A percentile compares a stretch with the other conserved stretches of the same genome.
phyloP scores from a whole-genome alignment of 139 green algal genomes.

The Chlamydomonas incerta region DNA sequence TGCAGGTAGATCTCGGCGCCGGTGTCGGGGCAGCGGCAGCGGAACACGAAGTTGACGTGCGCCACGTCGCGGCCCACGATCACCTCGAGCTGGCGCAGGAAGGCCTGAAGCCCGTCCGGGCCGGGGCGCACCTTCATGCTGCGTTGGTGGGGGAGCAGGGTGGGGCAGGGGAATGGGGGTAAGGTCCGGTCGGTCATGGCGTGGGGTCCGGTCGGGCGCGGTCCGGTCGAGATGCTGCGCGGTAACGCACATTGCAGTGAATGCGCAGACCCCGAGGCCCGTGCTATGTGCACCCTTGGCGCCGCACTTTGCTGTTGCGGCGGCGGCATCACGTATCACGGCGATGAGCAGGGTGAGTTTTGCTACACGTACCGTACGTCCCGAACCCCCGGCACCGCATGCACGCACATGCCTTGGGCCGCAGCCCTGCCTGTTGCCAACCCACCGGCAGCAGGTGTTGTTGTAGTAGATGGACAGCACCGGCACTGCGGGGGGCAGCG shows the following conservation, averaged over 20 bases:
- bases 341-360: too few species aligned
- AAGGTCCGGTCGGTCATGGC: not conserved
- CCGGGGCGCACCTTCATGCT: conserved; percentile 52
- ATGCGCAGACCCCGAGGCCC: too few species aligned
- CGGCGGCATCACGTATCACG: too few species aligned
- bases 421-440: too few species aligned
- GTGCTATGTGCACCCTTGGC: too few species aligned
- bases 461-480: conserved; percentile 47
- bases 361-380: too few species aligned
- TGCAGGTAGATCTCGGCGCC: conserved; percentile 62
- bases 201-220: not conserved
- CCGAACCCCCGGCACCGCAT: too few species aligned
- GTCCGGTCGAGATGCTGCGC: not conserved
- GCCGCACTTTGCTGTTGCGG: too few species aligned
- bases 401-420: too few species aligned
- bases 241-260: too few species aligned
- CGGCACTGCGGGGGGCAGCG: conserved; percentile 9
- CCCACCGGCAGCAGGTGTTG: conserved; percentile 41
- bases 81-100: conserved; percentile 40
- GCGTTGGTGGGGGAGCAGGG: not conserved
- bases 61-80: conserved; percentile 60
- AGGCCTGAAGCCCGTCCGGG: conserved; percentile 44
- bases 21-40: conserved; percentile 34
- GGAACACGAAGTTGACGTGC: conserved; percentile 46
- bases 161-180: not conserved